A percentile compares a stretch with the other conserved stretches of the same genome.
phyloP scores from a whole-genome alignment of 1,139 yeast species.

The Blastobotrys persicus region DNA sequence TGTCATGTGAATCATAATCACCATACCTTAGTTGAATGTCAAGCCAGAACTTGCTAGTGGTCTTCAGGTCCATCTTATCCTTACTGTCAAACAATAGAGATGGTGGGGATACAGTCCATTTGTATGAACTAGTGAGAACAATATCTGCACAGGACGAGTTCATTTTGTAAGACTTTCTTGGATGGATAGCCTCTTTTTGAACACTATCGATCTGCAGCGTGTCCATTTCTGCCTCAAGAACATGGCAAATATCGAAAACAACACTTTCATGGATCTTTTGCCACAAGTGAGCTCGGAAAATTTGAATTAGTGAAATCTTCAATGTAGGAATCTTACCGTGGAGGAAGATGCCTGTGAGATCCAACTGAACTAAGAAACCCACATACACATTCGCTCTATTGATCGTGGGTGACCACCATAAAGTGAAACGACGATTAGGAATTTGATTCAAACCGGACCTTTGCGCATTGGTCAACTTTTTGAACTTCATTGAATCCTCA shows the following conservation, averaged over 20 bases:
- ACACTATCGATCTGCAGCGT: conserved; percentile 81
- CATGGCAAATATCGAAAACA: conserved; percentile 90
- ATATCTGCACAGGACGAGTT: conserved; percentile 94
- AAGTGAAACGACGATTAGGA: conserved; percentile 93
- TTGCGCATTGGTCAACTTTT: conserved; percentile 95
- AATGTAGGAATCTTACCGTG: conserved; percentile 98
- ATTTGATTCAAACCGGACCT: conserved; percentile 96
- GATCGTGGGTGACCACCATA: conserved; percentile 99
- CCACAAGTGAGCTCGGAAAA: conserved; percentile 98
- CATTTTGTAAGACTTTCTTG: conserved; percentile 96
- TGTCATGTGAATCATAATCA: conserved; percentile 96
- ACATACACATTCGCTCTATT: conserved; percentile 97
- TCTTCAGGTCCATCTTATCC: conserved; percentile 41
- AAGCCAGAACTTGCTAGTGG: conserved; percentile 82
- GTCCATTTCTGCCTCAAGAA: conserved; percentile 83
- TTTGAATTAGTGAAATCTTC: conserved; percentile 91
- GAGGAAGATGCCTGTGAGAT: conserved; percentile 91
- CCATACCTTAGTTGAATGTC: conserved; percentile 96
- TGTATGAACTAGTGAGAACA: conserved; percentile 67
- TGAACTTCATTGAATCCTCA: conserved; percentile 92
- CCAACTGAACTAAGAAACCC: conserved; percentile 94
- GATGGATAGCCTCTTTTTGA: conserved; percentile 90
- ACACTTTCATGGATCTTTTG: conserved; percentile 97
- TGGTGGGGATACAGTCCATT: conserved; percentile 85
- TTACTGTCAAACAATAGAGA: conserved; percentile 57